Percentiles rank a stretch among this genome's conserved stretches.
phyloP scores from a whole-genome alignment of 768 basidiomycete genomes.

The Macrolepiota dolichaula region DNA sequence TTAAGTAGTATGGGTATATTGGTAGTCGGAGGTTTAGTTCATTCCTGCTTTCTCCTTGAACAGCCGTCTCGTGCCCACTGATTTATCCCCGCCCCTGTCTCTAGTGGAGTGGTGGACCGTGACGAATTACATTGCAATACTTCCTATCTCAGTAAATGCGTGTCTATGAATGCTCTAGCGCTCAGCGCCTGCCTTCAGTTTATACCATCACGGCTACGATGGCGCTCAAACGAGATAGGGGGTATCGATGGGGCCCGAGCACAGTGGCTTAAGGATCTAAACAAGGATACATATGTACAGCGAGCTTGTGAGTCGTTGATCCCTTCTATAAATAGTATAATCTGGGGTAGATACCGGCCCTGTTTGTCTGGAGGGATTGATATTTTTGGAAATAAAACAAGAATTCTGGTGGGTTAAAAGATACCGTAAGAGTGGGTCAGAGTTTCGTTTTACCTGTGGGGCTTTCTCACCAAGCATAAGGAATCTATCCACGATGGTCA shows the following conservation, averaged over 20 bases:
- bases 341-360: not conserved
- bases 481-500: too few species aligned
- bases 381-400: not conserved
- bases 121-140: too few species aligned
- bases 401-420: not conserved
- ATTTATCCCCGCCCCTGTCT: too few species aligned
- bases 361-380: not conserved
- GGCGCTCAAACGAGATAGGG: not conserved
- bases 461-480: too few species aligned
- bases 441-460: too few species aligned
- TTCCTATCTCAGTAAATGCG: too few species aligned
- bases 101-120: too few species aligned
- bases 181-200: not conserved
- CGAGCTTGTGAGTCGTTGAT: not conserved
- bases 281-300: not conserved
- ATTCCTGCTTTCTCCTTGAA: too few species aligned
- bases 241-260: not conserved
- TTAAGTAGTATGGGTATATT: too few species aligned
- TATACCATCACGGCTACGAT: not conserved
- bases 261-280: not conserved
- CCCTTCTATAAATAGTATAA: not conserved
- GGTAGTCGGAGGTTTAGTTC: too few species aligned
- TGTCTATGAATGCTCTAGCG: too few species aligned
- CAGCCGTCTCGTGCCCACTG: too few species aligned
- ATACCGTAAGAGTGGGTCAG: not conserved